Conservation (phyloP, 306 rosid species). For the Prunus fruticosa region DNA sequence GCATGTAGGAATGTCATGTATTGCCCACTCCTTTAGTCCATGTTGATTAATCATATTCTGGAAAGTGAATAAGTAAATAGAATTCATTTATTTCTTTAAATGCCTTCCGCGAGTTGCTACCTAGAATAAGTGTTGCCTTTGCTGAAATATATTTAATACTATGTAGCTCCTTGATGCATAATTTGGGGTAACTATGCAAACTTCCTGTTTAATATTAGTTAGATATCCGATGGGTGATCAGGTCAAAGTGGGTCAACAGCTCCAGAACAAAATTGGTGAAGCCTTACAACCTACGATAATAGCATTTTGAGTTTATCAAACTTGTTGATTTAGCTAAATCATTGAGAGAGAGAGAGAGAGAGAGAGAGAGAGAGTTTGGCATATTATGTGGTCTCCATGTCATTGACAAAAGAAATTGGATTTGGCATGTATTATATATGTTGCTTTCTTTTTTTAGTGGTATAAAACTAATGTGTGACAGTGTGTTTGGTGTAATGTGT, state of each 20-base stretch:
- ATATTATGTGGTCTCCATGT: neutral
- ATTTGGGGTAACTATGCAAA: neutral
- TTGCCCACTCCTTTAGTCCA: neutral
- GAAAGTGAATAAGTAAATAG: neutral
- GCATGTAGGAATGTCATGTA: neutral
- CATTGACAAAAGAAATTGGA: neutral
- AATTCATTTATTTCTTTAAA: neutral
- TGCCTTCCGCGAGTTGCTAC: neutral
- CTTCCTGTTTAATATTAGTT: neutral
- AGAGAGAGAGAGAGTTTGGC: too few species aligned
- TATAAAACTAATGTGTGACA: neutral
- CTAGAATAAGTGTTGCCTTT: neutral
- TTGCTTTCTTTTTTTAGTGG: neutral
- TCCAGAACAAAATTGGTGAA: neutral
- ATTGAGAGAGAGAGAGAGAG: neutral
- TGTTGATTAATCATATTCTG: constrained; percentile 4
- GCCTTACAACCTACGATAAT: neutral
- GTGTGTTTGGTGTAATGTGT: neutral
- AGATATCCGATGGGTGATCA: neutral
- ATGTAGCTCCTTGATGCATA: neutral
- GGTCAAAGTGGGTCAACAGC: neutral
- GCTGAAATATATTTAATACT: neutral
- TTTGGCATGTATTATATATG: neutral
- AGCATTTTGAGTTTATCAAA: too few species aligned
- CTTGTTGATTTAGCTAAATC: neutral